Percentiles rank a stretch among this genome's conserved stretches.
Conservation (phyloP, 371 early-diverging fungal genomes). For the Amoeboaphelidium occidentale region DNA sequence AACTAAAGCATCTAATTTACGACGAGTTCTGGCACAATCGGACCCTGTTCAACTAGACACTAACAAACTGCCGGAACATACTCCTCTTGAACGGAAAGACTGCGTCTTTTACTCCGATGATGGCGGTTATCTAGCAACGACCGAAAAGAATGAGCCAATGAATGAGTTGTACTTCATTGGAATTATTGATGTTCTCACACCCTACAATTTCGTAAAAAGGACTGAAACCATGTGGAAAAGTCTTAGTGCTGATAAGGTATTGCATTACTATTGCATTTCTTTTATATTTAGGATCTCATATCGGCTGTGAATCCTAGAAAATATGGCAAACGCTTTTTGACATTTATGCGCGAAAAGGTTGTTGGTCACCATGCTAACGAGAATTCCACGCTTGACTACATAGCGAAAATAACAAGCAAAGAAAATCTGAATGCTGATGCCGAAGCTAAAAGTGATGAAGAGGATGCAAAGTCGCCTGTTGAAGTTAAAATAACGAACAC, state of each 20-base stretch:
- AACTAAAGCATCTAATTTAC: background rate
- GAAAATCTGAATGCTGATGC: no score
- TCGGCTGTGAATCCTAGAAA: conserved; percentile 60
- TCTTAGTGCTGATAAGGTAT: conserved; percentile 38
- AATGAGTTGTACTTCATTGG: conserved; percentile 67
- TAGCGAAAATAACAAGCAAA: no score
- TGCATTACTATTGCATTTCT: background rate
- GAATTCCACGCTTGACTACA: no score
- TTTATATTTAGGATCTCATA: conserved; percentile 25
- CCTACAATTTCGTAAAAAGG: conserved; percentile 57
- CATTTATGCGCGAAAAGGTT: conserved; percentile 38
- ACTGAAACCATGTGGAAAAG: conserved; percentile 64
- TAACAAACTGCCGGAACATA: background rate
- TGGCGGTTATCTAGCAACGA: conserved; percentile 64
- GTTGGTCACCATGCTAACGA: no score
- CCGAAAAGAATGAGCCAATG: conserved; percentile 28
- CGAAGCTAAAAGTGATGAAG: no score
- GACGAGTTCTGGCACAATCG: background rate
- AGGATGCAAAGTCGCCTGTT: no score
- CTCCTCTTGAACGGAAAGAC: conserved; percentile 15
- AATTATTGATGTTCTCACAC: conserved; percentile 85
- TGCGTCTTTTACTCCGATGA: conserved; percentile 67
- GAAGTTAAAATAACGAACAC: no score
- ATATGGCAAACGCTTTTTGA: conserved; percentile 61
- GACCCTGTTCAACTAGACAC: background rate